These are phyloP conservation scores for Fraxinus velutina DNA, from an alignment of 305 asterid species.

Conservation along the genomic window DNA sequence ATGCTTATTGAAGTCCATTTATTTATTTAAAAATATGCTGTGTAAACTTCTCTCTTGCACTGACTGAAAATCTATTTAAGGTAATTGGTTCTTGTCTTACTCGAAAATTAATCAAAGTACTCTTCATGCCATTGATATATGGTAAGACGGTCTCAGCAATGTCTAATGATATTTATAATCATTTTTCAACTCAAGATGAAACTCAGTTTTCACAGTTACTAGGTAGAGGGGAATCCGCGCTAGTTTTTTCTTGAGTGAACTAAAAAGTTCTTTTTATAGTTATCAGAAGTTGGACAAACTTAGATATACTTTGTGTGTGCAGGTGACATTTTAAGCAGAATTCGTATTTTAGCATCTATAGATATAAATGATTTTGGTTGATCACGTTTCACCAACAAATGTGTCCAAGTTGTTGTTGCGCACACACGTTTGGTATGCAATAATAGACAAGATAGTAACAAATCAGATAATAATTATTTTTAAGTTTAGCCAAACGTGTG, in stretches of 20 bases:
- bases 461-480: no score
- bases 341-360: not conserved
- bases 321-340: not conserved
- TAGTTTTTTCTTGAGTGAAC: no score
- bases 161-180: no score
- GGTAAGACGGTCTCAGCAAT: no score
- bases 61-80: no score
- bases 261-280: no score
- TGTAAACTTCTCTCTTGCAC: not conserved
- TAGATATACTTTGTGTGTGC: not conserved
- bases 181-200: no score
- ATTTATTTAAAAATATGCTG: constrained; percentile 11
- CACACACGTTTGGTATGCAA: not conserved
- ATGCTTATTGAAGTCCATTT: constrained; percentile 2
- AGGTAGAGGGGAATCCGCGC: no score
- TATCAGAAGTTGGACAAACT: not conserved
- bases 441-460: not conserved
- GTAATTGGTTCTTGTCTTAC: no score
- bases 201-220: no score
- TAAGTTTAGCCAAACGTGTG: not conserved
- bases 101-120: no score
- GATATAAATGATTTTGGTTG: not conserved
- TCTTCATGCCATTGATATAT: no score
- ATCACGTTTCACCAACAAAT: not conserved
- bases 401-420: not conserved